Percentiles rank a stretch among this genome's conserved stretches.
phyloP scores from a whole-genome alignment of 345 rosid species.

The Camelina sativa region DNA sequence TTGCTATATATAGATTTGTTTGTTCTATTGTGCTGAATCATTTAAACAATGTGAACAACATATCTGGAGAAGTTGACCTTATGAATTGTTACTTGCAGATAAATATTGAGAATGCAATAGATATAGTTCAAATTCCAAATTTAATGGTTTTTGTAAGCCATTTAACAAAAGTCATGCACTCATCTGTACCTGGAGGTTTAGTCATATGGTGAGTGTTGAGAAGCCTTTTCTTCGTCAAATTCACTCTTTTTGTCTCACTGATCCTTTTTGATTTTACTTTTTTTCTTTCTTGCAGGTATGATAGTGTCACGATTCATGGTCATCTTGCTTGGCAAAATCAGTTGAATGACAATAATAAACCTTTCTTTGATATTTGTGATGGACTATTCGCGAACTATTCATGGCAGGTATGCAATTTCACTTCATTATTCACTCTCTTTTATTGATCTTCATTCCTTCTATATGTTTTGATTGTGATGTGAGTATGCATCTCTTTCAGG shows the following conservation, averaged over 20 bases:
- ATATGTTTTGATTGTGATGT: conserved; percentile 10
- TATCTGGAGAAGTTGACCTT: neutral
- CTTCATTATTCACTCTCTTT: conserved; percentile 6
- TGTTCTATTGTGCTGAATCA: neutral
- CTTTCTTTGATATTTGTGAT: conserved; percentile 83
- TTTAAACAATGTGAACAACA: neutral
- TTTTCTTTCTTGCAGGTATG: conserved; percentile 61
- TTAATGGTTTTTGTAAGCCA: conserved; percentile 69
- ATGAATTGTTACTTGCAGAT: conserved; percentile 53
- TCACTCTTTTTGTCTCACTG: neutral
- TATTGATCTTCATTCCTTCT: neutral
- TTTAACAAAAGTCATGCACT: conserved; percentile 70
- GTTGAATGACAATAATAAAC: conserved; percentile 65
- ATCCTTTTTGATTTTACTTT: neutral
- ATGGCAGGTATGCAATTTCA: conserved; percentile 59
- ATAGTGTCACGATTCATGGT: conserved; percentile 68
- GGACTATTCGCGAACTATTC: conserved; percentile 74
- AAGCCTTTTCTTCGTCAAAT: neutral
- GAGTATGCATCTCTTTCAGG: conserved; percentile 47
- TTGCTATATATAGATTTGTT: conserved; percentile 2
- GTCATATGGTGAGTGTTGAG: conserved; percentile 68
- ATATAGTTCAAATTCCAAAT: conserved; percentile 55
- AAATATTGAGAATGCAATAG: conserved; percentile 65
- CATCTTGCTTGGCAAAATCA: conserved; percentile 63
- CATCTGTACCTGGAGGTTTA: conserved; percentile 66